Evolutionary conservation across 305 asterid genomes (phyloP).

Genomic region (Fraxinus floribunda): DNA sequence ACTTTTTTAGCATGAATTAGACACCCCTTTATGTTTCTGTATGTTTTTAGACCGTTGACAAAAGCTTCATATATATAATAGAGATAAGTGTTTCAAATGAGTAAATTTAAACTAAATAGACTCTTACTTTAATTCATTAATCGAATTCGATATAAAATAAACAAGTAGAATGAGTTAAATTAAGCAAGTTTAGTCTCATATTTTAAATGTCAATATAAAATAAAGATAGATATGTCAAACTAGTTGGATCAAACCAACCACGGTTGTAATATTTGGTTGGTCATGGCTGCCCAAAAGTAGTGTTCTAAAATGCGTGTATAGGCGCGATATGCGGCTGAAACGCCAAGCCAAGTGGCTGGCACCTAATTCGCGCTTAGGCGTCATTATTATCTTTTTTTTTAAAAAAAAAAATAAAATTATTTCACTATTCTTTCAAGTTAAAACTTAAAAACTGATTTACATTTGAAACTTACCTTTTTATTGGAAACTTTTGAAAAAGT

Average conservation of each 20-base stretch:
- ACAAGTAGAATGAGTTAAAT: neutral
- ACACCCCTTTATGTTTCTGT: neutral
- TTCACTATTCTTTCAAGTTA: neutral
- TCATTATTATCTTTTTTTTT: too few species aligned
- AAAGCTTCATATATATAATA: neutral
- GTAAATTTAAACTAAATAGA: neutral
- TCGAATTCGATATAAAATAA: neutral
- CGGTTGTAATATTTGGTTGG: neutral
- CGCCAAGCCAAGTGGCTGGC: neutral
- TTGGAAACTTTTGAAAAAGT: neutral
- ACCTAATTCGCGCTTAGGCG: neutral
- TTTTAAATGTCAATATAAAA: neutral
- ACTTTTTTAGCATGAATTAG: constrained; percentile 39
- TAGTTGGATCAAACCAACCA: neutral
- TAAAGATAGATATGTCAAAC: neutral
- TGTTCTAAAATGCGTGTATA: neutral
- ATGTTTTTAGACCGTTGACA: neutral
- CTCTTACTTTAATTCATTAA: neutral
- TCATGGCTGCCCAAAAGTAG: neutral
- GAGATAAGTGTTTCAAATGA: neutral
- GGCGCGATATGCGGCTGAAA: neutral
- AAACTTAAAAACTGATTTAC: too few species aligned
- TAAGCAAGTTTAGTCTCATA: neutral
- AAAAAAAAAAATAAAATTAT: too few species aligned
- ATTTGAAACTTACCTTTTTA: too few species aligned